phyloP scores from a whole-genome alignment of 306 rosid species.

The Cucurbita moschata region DNA sequence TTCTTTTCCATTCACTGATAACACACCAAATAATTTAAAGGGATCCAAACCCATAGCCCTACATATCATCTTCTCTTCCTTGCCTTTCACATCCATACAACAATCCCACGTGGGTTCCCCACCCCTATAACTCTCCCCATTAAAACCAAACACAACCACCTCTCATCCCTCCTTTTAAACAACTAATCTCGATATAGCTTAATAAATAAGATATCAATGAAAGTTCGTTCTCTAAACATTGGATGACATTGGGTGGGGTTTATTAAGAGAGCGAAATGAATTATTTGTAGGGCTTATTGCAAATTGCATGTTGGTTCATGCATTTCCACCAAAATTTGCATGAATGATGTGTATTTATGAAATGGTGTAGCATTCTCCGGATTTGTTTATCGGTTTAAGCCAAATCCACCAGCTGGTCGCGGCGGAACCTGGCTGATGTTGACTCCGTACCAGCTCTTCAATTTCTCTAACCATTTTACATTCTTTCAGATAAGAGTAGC shows the following conservation, averaged over 20 bases:
- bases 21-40: background rate
- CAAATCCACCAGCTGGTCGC: background rate
- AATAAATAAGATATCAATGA: no score
- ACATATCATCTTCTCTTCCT: background rate
- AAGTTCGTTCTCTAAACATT: no score
- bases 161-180: background rate
- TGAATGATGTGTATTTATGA: background rate
- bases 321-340: background rate
- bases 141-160: background rate
- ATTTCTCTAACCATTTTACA: background rate
- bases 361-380: background rate
- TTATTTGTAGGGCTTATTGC: background rate
- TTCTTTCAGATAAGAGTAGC: background rate
- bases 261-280: background rate
- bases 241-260: background rate
- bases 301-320: background rate
- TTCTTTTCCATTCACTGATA: background rate
- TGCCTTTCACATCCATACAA: background rate
- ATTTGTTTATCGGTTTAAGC: background rate
- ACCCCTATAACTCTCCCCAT: background rate
- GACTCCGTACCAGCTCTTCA: background rate
- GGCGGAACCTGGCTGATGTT: background rate
- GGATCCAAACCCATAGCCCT: background rate
- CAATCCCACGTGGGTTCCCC: background rate
- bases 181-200: no score